A percentile compares a stretch with the other conserved stretches of the same genome.
Evolutionary conservation across 1,139 yeast genomes (phyloP).

Genomic region (Suzukiozyma palmioleophila): DNA sequence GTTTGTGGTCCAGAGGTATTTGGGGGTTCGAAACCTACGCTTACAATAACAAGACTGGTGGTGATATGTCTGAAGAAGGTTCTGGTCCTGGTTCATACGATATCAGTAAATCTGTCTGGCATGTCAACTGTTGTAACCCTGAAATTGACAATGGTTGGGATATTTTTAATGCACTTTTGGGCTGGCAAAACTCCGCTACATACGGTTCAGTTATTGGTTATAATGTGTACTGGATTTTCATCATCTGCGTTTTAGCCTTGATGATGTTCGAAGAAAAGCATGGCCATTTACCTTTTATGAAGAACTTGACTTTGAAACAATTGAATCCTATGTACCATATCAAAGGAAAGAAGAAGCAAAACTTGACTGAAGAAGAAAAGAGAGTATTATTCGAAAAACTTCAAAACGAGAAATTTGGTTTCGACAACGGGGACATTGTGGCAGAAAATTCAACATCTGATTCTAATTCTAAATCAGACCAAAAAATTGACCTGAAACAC

Average conservation of each 20-base stretch:
- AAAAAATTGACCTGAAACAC: background rate
- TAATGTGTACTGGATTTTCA: slow-evolving; percentile 73
- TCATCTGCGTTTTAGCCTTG: slow-evolving; percentile 50
- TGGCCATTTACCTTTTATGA: slow-evolving; percentile 37
- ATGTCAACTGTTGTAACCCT: slow-evolving; percentile 92
- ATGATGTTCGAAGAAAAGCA: slow-evolving; percentile 70
- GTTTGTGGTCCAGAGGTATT: slow-evolving; percentile 82
- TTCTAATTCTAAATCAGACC: background rate
- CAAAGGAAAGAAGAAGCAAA: slow-evolving; percentile 56
- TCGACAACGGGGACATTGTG: slow-evolving; percentile 6
- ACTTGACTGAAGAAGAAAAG: slow-evolving; percentile 46
- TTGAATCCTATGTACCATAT: slow-evolving; percentile 71
- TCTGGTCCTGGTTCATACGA: slow-evolving; percentile 92
- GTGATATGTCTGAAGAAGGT: slow-evolving; percentile 86
- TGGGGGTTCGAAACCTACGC: slow-evolving; percentile 76
- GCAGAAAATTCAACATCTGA: background rate
- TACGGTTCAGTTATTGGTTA: slow-evolving; percentile 82
- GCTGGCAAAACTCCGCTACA: slow-evolving; percentile 56
- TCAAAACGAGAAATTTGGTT: slow-evolving; percentile 9
- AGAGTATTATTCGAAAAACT: slow-evolving; percentile 48
- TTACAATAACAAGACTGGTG: slow-evolving; percentile 66
- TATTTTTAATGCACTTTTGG: slow-evolving; percentile 58
- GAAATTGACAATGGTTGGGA: slow-evolving; percentile 89
- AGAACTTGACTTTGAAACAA: slow-evolving; percentile 47
- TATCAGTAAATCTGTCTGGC: slow-evolving; percentile 75